These are phyloP conservation scores for Purpureocillium takamizusanense DNA, from an alignment of 2,329 filamentous ascomycete species.

Conservation along the genomic window DNA sequence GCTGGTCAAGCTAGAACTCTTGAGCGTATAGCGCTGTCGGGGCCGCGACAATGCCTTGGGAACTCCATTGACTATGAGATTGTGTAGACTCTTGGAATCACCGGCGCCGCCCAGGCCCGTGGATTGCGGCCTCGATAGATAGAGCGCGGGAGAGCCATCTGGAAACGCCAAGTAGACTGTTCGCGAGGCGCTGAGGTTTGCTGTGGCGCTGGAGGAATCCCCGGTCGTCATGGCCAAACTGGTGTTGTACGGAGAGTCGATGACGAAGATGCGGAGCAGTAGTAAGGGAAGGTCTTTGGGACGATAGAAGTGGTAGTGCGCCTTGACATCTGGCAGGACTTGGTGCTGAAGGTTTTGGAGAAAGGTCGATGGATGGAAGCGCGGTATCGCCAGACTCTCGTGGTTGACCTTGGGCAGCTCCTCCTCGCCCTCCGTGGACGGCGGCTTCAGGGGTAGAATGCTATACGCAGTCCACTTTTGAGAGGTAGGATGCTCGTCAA, in stretches of 20 bases:
- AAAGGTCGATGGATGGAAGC: slow-evolving; percentile 75
- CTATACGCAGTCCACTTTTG: slow-evolving; percentile 57
- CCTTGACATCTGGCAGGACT: slow-evolving; percentile 70
- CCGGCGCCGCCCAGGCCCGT: slow-evolving; percentile 29
- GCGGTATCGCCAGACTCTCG: slow-evolving; percentile 46
- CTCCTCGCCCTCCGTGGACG: slow-evolving; percentile 25
- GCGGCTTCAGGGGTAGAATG: slow-evolving; percentile 42
- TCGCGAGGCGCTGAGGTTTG: slow-evolving; percentile 54
- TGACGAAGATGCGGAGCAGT: slow-evolving; percentile 68
- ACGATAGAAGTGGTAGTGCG: slow-evolving; percentile 73
- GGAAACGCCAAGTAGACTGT: slow-evolving; percentile 78
- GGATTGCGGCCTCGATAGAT: slow-evolving; percentile 46
- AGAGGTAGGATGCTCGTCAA: slow-evolving; percentile 55
- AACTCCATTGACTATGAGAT: slow-evolving; percentile 67
- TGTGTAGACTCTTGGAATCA: slow-evolving; percentile 57
- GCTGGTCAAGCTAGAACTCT: slow-evolving; percentile 58
- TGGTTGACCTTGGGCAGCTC: slow-evolving; percentile 32
- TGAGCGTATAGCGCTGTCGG: slow-evolving; percentile 61
- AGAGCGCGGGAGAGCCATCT: slow-evolving; percentile 68
- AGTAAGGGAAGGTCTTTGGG: slow-evolving; percentile 60
- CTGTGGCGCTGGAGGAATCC: slow-evolving; percentile 20
- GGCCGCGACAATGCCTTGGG: slow-evolving; percentile 74
- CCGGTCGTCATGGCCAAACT: slow-evolving; percentile 33
- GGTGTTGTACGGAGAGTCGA: slow-evolving; percentile 73
- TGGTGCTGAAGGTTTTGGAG: slow-evolving; percentile 66